A percentile compares a stretch with the other conserved stretches of the same genome.
These are phyloP conservation scores for Capsicum rhomboideum DNA, from an alignment of 257 asterid genomes.

Conservation along the genomic window DNA sequence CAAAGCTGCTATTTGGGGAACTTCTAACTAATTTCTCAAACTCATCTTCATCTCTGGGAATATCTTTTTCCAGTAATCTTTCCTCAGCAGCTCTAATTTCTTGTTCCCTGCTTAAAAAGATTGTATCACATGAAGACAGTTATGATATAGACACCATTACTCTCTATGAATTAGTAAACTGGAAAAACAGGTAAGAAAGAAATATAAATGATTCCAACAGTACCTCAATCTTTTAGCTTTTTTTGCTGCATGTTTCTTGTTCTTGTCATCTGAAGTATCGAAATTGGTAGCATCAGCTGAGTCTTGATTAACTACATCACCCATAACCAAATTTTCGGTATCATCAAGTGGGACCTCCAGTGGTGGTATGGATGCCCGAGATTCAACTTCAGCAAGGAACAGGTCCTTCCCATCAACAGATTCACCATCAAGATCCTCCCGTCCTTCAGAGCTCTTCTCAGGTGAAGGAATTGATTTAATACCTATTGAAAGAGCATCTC, in stretches of 20 bases:
- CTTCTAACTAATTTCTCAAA: conserved; percentile 76
- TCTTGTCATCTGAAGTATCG: conserved; percentile 40
- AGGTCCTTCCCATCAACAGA: conserved; percentile 26
- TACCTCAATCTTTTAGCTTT: conserved; percentile 71
- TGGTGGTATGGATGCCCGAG: conserved; percentile 76
- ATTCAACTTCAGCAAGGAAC: conserved; percentile 52
- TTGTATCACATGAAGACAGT: background rate
- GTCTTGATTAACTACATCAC: conserved; percentile 25
- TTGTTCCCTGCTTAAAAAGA: conserved; percentile 50
- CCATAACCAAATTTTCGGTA: conserved; percentile 40
- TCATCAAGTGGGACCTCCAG: conserved; percentile 90
- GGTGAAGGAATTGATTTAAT: conserved; percentile 19
- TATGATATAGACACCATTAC: background rate
- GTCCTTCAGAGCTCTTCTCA: conserved; percentile 17
- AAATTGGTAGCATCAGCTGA: conserved; percentile 17
- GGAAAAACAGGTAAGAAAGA: background rate
- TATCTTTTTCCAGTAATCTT: conserved; percentile 67
- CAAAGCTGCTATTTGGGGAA: conserved; percentile 84
- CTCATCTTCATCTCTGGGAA: conserved; percentile 76
- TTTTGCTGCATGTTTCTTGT: conserved; percentile 43
- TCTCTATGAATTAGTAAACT: background rate
- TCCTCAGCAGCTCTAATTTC: conserved; percentile 93
- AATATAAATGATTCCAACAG: background rate
- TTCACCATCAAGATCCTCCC: conserved; percentile 9
- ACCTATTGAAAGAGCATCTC: conserved; percentile 17